phyloP scores from a whole-genome alignment of 2,329 filamentous ascomycete genomes.

The Pseudopyricularia cyperi region DNA sequence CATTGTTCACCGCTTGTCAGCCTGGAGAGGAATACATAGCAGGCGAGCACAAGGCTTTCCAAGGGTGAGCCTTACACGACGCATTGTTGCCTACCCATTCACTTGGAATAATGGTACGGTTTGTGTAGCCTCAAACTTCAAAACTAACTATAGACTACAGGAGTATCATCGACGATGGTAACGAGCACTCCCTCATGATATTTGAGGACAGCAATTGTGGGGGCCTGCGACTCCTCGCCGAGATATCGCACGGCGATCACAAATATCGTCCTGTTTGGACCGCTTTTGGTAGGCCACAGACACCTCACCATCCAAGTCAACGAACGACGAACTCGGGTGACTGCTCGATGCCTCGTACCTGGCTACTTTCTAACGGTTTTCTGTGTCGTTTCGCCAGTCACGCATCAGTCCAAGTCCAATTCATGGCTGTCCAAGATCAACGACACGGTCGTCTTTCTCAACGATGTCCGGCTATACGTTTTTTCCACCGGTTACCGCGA shows the following conservation, averaged over 20 bases:
- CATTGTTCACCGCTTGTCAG: conserved; percentile 27
- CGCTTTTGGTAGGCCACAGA: conserved; percentile 36
- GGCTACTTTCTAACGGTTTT: neutral
- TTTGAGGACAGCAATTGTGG: conserved; percentile 35
- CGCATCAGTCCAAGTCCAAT: conserved; percentile 31
- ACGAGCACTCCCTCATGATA: conserved; percentile 38
- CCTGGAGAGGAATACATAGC: conserved; percentile 29
- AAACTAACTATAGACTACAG: conserved; percentile 17
- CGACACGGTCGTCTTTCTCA: conserved; percentile 33
- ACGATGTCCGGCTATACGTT: conserved; percentile 42
- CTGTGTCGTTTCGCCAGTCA: conserved; percentile 25
- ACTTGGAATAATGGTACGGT: neutral
- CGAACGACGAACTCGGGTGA: too few relatives aligned
- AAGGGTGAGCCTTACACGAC: conserved; percentile 27
- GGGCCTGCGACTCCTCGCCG: conserved; percentile 40
- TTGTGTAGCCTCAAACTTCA: neutral
- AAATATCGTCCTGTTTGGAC: conserved; percentile 48
- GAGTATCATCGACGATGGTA: conserved; percentile 41
- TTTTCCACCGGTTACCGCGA: conserved; percentile 44
- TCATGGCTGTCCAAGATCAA: conserved; percentile 36
- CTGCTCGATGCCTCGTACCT: too few relatives aligned
- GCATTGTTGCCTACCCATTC: neutral
- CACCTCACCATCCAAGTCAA: too few relatives aligned
- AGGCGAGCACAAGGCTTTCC: conserved; percentile 39
- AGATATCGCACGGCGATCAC: conserved; percentile 40